Conservation (phyloP, 495 filamentous ascomycete genomes). For the Tetracladium marchalianum region DNA sequence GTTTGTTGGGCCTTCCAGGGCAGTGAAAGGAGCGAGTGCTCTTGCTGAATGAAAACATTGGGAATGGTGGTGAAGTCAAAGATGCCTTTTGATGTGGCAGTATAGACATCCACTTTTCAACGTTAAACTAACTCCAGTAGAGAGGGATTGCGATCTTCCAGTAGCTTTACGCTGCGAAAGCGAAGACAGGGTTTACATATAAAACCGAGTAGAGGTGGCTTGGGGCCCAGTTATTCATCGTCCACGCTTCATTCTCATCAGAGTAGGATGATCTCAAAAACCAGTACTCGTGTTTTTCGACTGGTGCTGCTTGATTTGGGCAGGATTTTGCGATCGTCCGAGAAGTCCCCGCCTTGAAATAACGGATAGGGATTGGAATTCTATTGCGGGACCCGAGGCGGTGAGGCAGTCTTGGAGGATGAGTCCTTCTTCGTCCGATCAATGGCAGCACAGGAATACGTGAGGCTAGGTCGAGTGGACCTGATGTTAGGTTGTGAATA, state of each 20-base stretch:
- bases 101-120: slow-evolving; percentile 74
- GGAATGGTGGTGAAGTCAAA: slow-evolving; percentile 7
- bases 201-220: slow-evolving; percentile 56
- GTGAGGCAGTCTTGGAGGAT: slow-evolving; percentile 67
- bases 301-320: slow-evolving; percentile 25
- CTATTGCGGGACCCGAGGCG: slow-evolving; percentile 58
- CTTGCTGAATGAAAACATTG: slow-evolving; percentile 66
- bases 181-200: slow-evolving; percentile 48
- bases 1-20: slow-evolving; percentile 59
- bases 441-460: slow-evolving; percentile 69
- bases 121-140: slow-evolving; percentile 53
- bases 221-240: slow-evolving; percentile 74
- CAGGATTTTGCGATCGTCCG: slow-evolving; percentile 28
- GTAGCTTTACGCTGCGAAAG: slow-evolving; percentile 47
- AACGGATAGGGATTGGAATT: slow-evolving; percentile 59
- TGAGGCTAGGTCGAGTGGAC: slow-evolving; percentile 54
- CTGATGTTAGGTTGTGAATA: slow-evolving; percentile 55
- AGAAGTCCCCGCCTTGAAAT: slow-evolving; percentile 41
- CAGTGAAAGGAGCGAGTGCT: slow-evolving; percentile 78
- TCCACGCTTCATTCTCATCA: slow-evolving; percentile 61
- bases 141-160: too few species aligned
- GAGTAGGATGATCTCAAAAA: slow-evolving; percentile 39
- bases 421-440: slow-evolving; percentile 79
- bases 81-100: slow-evolving; percentile 77
- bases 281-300: slow-evolving; percentile 28